Base-by-base conservation (phyloP, 108 stramenopile species). In the Ochromonas danica region DNA sequence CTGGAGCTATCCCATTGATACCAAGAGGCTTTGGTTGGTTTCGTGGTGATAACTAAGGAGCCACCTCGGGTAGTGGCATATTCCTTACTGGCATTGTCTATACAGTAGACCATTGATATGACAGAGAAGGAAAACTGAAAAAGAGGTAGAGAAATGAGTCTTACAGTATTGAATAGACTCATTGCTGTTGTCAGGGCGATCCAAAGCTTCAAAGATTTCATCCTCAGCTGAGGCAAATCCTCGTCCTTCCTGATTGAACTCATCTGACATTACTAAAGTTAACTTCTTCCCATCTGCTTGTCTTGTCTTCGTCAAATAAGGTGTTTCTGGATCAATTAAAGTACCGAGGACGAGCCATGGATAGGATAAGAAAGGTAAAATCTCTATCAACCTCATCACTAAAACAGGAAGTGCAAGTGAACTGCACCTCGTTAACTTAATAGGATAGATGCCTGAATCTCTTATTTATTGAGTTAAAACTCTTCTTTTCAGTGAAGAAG, bases 211-310 rank as follows among this genome's bases (percentile, higher is more conserved):
- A 51, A 51, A 51, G 6, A 51, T 14, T 51, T 51, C 22, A 22
- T 51, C 45, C 22, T 51, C 22, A 14, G 14, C 45, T 51, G 22
- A 6, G 22, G 14, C 22, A 51, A 67, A 67, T 3, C 10, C 35
- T 33, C 63, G 27, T 14, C 63, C 63, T 28, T 67, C 63, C 25
- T 36, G 30, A 67, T 67, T 67, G 31, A 67, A 67, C 31, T 67
- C 63, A 67, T 67, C 63, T 6, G 63, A 67, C 63, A 67, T 67
- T 6, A 67, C 63, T 28, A 67, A 35, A 67, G 3, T 6, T 6
- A 35, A 67, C 6, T 31, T 6, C 31, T 67, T 67, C 25, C 63
- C 63, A 36, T 67, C 63, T 35, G 17, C 25, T 67, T 31, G 33
- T 28, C 27, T 67, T 6, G 63, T 67, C 25, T 31, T 33, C 17